Evolutionary conservation across 2,329 filamentous ascomycete genomes (phyloP).

Genomic region (Colletotrichum eleusines): DNA sequence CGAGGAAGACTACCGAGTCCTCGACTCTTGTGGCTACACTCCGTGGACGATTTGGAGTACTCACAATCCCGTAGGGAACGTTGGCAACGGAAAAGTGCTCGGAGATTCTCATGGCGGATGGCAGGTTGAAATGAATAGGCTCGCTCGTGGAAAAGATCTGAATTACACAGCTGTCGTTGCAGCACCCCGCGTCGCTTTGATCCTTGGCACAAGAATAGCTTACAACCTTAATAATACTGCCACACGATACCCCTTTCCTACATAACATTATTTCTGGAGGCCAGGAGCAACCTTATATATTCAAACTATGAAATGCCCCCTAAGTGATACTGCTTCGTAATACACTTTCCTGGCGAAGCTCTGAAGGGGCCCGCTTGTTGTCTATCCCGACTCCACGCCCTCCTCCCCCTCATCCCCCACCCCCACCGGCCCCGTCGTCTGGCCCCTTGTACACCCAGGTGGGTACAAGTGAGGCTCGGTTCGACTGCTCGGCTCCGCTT

Average conservation of each 20-base stretch:
- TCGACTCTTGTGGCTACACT: slow-evolving; percentile 64
- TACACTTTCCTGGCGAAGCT: slow-evolving; percentile 1
- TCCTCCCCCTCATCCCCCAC: slow-evolving; percentile 11
- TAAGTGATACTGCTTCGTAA: too few species aligned
- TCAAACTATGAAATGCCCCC: too few species aligned
- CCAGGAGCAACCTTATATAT: too few species aligned
- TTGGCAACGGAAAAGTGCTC: slow-evolving; percentile 66
- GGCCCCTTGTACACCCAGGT: neutral
- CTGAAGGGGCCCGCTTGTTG: slow-evolving; percentile 1
- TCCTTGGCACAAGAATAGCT: too few species aligned
- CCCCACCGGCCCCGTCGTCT: slow-evolving; percentile 27
- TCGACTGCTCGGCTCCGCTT: neutral
- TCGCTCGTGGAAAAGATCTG: neutral
- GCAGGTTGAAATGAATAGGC: neutral
- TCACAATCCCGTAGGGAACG: slow-evolving; percentile 66
- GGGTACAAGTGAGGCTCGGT: slow-evolving; percentile 11
- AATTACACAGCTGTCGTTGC: neutral
- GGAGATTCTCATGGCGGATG: slow-evolving; percentile 45
- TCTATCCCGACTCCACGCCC: neutral
- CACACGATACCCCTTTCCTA: too few species aligned
- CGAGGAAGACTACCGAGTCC: slow-evolving; percentile 65
- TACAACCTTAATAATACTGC: too few species aligned
- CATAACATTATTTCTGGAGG: too few species aligned
- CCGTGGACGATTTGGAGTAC: slow-evolving; percentile 50
- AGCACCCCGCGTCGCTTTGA: slow-evolving; percentile 7